A percentile compares a stretch with the other conserved stretches of the same genome.
These are phyloP conservation scores for Vanderwaltozyma yarrowii DNA, from an alignment of 805 yeast genomes.

Conservation along the genomic window DNA sequence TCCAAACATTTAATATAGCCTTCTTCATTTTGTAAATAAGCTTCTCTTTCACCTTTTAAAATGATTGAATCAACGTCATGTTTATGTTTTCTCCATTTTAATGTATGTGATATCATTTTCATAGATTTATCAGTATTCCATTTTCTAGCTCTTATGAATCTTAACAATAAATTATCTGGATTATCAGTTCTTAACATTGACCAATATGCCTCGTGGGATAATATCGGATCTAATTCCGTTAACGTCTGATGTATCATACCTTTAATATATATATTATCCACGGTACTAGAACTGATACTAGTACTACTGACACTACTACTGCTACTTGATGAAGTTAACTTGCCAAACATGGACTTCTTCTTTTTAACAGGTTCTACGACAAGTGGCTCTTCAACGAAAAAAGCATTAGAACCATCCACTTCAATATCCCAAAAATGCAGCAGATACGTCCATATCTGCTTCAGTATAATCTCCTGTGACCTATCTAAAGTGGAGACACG, in stretches of 20 bases:
- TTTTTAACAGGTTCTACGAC: not conserved
- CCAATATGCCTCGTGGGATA: conserved; percentile 45
- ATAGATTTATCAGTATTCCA: conserved; percentile 64
- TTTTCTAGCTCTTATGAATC: conserved; percentile 81
- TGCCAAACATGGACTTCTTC: conserved; percentile 2
- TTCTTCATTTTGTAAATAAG: conserved; percentile 36
- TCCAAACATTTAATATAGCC: conserved; percentile 37
- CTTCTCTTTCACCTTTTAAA: conserved; percentile 61
- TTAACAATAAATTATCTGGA: conserved; percentile 66
- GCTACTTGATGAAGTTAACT: not conserved
- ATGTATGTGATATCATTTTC: conserved; percentile 60
- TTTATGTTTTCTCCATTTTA: conserved; percentile 64
- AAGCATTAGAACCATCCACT: conserved; percentile 24
- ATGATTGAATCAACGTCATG: conserved; percentile 51
- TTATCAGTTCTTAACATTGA: conserved; percentile 60
- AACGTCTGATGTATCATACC: conserved; percentile 39
- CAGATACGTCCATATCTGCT: conserved; percentile 61
- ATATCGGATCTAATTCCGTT: conserved; percentile 41
- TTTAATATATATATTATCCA: conserved; percentile 9
- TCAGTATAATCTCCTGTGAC: conserved; percentile 54
- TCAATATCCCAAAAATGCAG: conserved; percentile 49
- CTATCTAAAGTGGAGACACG: conserved; percentile 25
- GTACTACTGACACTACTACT: conserved; percentile 6
- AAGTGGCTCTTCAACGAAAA: conserved; percentile 3
- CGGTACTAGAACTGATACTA: conserved; percentile 3